Evolutionary conservation across 2,329 filamentous ascomycete genomes (phyloP), one percentile per base, ranked within the genome.

Genomic region (Fusarium brevicatenulatum): DNA sequence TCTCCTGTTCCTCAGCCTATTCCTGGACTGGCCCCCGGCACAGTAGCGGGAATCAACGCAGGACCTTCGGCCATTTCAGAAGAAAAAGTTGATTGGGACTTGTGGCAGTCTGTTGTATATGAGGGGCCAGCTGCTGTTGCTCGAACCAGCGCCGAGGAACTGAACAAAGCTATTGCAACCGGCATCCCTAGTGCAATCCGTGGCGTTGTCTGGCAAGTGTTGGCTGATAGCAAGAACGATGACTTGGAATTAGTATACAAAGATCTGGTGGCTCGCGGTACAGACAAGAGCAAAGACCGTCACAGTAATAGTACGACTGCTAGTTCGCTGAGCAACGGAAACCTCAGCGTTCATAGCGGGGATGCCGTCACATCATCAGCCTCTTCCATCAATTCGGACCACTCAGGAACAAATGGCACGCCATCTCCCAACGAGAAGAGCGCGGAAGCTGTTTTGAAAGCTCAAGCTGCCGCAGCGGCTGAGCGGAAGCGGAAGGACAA

Each of bases 201-300:
- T 66, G 97, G 96, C n/a, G 96, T 99, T 5, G 95, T 99, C 56
- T 99, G 96, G 96, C 96, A 99, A 83, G 95, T 98, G 12, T 85
- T 99, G 70, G 95, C 96, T 7, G 94, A 97, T 79, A 98, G 95
- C 84, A 97, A 97, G 82, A 97, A 94, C 76, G 92, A 95, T 68
- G 94, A 97, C 49, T 85, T 99, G 23, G 96, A 99, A 82, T 84
- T 87, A 21, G 89, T 95, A n/a, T 99, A 98, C 83, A 90, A 88
- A 72, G 95, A 97, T 68, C 87, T 99, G 15, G 88, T 93, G 37
- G 88, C 88, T 54, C 90, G 93, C 67, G 95, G 95, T 30, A 95
- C 94, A 6, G 93, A 95, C 66, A 94, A 94, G 81, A 93, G 95
- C 67, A 90, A 89, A 77, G 87, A 92, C 71, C 84, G 88, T 60